Percentiles rank a stretch among this genome's conserved stretches.
phyloP scores from a whole-genome alignment of 164 flowering plant genomes.

The Vitis amurensis region DNA sequence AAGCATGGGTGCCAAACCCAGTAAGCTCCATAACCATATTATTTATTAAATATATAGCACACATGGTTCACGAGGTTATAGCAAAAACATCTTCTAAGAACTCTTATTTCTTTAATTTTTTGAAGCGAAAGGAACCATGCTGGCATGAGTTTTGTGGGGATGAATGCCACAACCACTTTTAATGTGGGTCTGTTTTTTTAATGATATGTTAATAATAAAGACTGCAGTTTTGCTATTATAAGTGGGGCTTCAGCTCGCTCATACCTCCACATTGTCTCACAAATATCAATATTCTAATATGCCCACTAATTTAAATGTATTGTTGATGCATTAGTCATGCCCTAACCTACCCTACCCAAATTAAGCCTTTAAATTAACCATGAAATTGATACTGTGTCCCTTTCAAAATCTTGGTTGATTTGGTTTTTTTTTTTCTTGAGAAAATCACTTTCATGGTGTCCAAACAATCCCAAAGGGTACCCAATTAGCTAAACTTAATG shows the following conservation, averaged over 20 bases:
- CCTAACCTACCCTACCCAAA: neutral
- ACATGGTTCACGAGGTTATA: neutral
- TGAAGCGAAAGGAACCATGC: neutral
- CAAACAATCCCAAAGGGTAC: no score
- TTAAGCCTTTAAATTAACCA: no score
- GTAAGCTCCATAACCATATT: no score
- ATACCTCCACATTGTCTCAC: constrained; percentile 7
- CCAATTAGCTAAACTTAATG: no score
- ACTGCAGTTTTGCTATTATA: neutral
- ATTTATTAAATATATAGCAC: neutral
- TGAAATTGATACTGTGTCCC: no score
- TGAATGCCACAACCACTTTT: constrained; percentile 3
- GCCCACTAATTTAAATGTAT: constrained; percentile 1
- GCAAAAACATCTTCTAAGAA: neutral
- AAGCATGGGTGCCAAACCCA: no score
- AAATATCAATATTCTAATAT: neutral
- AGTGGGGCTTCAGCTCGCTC: neutral
- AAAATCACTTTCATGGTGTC: no score
- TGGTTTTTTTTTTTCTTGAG: no score
- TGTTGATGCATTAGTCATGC: neutral
- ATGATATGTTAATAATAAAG: neutral
- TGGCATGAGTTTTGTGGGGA: neutral
- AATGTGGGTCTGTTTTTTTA: neutral
- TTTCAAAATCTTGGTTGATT: no score
- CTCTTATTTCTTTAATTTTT: neutral